Conservation (phyloP, 495 filamentous ascomycete genomes). For the Chlorociboria aeruginascens region DNA sequence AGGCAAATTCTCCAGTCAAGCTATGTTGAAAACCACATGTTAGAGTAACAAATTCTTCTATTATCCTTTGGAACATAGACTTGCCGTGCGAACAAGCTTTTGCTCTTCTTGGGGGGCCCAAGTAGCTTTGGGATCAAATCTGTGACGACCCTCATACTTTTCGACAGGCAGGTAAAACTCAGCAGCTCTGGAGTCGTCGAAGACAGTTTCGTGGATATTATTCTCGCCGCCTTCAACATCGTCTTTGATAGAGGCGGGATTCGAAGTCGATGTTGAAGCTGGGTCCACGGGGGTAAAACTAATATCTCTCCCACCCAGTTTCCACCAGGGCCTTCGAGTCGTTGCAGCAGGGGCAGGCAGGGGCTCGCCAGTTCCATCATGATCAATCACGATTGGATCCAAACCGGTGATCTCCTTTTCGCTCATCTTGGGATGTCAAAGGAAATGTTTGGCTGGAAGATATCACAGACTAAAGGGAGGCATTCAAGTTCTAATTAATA, state of each 20-base stretch:
- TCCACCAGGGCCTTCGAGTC: background rate
- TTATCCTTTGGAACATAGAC: slow-evolving; percentile 29
- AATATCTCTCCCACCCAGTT: slow-evolving; percentile 1
- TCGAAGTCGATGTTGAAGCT: background rate
- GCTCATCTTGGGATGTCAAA: background rate
- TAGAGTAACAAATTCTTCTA: slow-evolving; percentile 19
- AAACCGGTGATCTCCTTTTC: background rate
- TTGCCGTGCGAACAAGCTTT: slow-evolving; percentile 36
- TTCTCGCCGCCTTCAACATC: background rate
- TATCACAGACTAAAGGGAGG: too few species aligned
- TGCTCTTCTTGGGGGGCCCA: slow-evolving; percentile 45
- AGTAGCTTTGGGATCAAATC: slow-evolving; percentile 37
- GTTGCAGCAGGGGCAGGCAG: background rate
- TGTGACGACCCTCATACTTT: slow-evolving; percentile 34
- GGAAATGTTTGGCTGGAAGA: too few species aligned
- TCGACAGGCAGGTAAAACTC: slow-evolving; percentile 44
- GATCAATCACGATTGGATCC: background rate
- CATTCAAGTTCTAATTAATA: too few species aligned
- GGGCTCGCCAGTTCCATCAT: background rate
- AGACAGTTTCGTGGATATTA: slow-evolving; percentile 23
- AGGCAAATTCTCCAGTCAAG: background rate
- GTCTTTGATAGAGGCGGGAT: background rate
- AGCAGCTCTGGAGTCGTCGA: slow-evolving; percentile 29
- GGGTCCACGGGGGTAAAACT: slow-evolving; percentile 1
- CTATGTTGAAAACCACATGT: background rate